Evolutionary conservation across 805 yeast species (phyloP), one percentile per base, ranked within the genome.

Genomic region (Grigorovia transvaalensis): DNA sequence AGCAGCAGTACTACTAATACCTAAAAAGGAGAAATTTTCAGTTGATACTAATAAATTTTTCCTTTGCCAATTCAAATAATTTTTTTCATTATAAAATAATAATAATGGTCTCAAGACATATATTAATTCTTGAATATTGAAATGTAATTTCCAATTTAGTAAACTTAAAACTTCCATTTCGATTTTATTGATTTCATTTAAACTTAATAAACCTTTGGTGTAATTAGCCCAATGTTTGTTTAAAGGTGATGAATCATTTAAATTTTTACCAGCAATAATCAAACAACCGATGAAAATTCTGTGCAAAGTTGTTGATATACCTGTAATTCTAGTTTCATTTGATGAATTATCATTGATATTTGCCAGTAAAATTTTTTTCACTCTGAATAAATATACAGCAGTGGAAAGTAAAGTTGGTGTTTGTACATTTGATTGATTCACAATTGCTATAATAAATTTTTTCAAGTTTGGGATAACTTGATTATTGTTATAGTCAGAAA

Each of bases 151-250:
- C 98, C 98, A 91, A 60, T 88, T 84, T 53, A 91, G 76, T 56
- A 88, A 80, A 48, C 78, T 79, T 48, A 91, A 79, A 60, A 93
- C 73, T 70, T 91, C 98, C 58, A 90, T 77, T 71, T 91, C 99
- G 62, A 95, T 85, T 57, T 89, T 81, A 69, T 91, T 93, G 50
- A 93, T 88, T 63, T 91, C 98, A 20, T 75, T 75, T 42, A 86
- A 71, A 9, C 82, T 65, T 54, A 91, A 77, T 45, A 93, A 74
- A 0, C 97, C 97, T 64, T 84, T 83, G 2, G 98, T 90, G 73
- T 91, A 90, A 54, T 80, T 77, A 4, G 96, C 84, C 99, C 99
- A 91, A 72, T 93, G 97, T 71, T 85, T 90, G 71, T 91, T 91
- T 66, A 91, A 77, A 45, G 99, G 99, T 19, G 95, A 84, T 3